Evolutionary conservation across 352 stramenopile genomes (phyloP).

Genomic region (Paralagenidium karlingii): DNA sequence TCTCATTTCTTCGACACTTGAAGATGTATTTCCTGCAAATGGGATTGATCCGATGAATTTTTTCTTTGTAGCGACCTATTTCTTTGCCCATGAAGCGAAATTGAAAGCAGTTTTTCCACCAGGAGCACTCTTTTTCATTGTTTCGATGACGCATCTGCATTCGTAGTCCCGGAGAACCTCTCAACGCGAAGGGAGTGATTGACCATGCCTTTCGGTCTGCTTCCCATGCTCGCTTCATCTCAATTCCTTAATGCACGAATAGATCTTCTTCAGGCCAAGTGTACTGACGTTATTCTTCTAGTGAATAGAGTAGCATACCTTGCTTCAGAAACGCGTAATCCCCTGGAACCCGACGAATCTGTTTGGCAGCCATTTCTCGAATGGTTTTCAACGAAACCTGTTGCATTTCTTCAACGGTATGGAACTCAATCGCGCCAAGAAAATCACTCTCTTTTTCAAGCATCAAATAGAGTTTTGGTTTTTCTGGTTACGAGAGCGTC

Average conservation of each 20-base stretch:
- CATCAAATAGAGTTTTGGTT: slow-evolving; percentile 49
- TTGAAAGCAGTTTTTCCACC: slow-evolving; percentile 22
- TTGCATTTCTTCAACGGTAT: slow-evolving; percentile 35
- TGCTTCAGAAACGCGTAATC: slow-evolving; percentile 45
- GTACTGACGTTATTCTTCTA: too few relatives aligned
- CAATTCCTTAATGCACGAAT: too few relatives aligned
- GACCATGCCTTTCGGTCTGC: slow-evolving; percentile 37
- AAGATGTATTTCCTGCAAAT: slow-evolving; percentile 35
- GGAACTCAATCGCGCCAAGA: slow-evolving; percentile 42
- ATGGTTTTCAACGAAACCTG: slow-evolving; percentile 24
- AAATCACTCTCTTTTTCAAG: slow-evolving; percentile 50
- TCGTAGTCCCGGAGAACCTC: slow-evolving; percentile 31
- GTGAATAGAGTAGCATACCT: too few relatives aligned
- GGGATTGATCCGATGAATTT: slow-evolving; percentile 29
- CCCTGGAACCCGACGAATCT: slow-evolving; percentile 19
- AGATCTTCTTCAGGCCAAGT: too few relatives aligned
- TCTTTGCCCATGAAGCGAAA: slow-evolving; percentile 50
- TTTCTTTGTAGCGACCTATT: slow-evolving; percentile 50
- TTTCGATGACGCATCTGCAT: slow-evolving; percentile 19
- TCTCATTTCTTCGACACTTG: slow-evolving; percentile 8
- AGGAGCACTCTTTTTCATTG: slow-evolving; percentile 18
- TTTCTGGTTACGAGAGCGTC: too few relatives aligned
- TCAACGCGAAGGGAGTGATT: slow-evolving; percentile 41
- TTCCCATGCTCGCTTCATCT: slow-evolving; percentile 39
- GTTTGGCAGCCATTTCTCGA: slow-evolving; percentile 28